Percentiles rank a stretch among this genome's conserved stretches.
These are phyloP conservation scores for Datura wrightii DNA, from an alignment of 257 asterid genomes.

Conservation along the genomic window DNA sequence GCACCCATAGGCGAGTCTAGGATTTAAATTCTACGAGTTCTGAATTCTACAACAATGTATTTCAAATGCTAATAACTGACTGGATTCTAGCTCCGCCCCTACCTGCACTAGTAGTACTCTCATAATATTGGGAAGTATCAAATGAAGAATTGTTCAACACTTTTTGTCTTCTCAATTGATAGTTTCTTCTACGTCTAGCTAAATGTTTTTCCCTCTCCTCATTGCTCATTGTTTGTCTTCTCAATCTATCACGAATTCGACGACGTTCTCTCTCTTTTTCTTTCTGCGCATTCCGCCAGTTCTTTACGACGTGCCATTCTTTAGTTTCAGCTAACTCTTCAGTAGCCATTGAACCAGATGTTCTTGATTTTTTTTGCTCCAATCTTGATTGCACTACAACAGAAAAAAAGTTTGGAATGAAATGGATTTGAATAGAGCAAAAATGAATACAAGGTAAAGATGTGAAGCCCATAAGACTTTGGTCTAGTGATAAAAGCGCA, in stretches of 20 bases:
- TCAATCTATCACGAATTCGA: slow-evolving; percentile 45
- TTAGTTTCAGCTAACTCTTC: slow-evolving; percentile 30
- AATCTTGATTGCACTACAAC: background rate
- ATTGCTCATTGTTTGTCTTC: slow-evolving; percentile 51
- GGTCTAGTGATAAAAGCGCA: too few relatives aligned
- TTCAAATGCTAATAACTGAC: background rate
- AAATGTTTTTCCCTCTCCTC: slow-evolving; percentile 55
- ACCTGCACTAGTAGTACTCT: slow-evolving; percentile 17
- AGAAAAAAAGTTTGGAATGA: background rate
- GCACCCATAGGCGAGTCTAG: background rate
- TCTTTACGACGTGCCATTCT: slow-evolving; percentile 40
- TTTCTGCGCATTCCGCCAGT: slow-evolving; percentile 34
- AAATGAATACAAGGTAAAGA: too few relatives aligned
- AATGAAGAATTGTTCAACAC: slow-evolving; percentile 34
- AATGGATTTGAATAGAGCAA: too few relatives aligned
- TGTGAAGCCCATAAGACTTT: too few relatives aligned
- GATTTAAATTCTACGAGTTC: background rate
- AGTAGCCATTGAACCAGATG: slow-evolving; percentile 36
- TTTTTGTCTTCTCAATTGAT: slow-evolving; percentile 48
- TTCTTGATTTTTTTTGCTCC: background rate
- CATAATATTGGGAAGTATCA: background rate
- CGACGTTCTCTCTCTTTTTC: slow-evolving; percentile 52
- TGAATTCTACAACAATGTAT: background rate
- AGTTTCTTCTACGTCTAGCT: slow-evolving; percentile 50
- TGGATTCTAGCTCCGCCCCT: background rate